phyloP scores from a whole-genome alignment of 495 filamentous ascomycete species.

The Penicillium cosmopolitanum region DNA sequence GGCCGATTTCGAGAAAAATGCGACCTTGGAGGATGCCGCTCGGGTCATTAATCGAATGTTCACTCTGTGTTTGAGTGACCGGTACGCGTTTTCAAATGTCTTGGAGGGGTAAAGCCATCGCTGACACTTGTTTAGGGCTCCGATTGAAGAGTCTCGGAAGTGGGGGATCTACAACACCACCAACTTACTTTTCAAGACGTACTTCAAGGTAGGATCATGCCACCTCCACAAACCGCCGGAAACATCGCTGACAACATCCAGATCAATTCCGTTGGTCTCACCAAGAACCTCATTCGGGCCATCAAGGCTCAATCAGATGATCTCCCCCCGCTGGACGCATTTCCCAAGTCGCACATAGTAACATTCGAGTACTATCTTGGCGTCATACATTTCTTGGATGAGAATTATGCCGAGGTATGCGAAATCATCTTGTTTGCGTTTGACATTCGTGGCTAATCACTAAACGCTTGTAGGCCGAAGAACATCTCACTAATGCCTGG shows the following conservation, averaged over 20 bases:
- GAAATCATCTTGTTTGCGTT: neutral
- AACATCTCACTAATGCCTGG: conserved; percentile 77
- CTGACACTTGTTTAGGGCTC: conserved; percentile 61
- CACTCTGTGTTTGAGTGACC: conserved; percentile 81
- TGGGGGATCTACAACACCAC: conserved; percentile 95
- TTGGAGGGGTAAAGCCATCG: conserved; percentile 12
- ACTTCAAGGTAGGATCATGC: conserved; percentile 70
- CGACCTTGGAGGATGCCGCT: conserved; percentile 86
- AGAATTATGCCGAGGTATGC: conserved; percentile 77
- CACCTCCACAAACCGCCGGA: neutral
- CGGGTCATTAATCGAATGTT: conserved; percentile 88
- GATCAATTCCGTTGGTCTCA: conserved; percentile 84
- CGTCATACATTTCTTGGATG: conserved; percentile 86
- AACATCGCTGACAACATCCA: conserved; percentile 28
- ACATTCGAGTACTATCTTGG: conserved; percentile 96
- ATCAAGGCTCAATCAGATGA: conserved; percentile 74
- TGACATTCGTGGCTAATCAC: conserved; percentile 24
- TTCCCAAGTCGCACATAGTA: conserved; percentile 88
- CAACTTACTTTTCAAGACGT: conserved; percentile 95
- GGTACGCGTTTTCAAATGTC: conserved; percentile 56
- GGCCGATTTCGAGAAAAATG: conserved; percentile 69
- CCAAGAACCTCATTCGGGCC: conserved; percentile 85
- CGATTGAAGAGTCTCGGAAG: conserved; percentile 88
- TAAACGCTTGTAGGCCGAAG: conserved; percentile 67
- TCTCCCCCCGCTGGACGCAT: conserved; percentile 71